Conservation (phyloP, 495 filamentous ascomycete species). For the Neurospora sp. region DNA sequence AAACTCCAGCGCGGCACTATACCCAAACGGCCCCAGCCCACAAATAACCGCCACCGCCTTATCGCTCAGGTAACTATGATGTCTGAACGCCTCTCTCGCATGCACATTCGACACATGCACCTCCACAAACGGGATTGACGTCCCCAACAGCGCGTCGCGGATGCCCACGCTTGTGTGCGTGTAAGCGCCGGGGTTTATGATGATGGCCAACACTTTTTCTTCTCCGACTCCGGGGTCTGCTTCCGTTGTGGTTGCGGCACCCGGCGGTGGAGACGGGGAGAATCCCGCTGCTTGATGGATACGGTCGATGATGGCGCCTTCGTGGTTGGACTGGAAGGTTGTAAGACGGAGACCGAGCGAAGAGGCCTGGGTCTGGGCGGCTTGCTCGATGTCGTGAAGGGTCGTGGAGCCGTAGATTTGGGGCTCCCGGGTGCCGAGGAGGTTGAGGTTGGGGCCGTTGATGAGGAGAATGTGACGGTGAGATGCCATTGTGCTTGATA, state of each 20-base stretch:
- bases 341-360: constrained; percentile 33
- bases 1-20: constrained; percentile 59
- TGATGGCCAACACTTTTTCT: constrained; percentile 42
- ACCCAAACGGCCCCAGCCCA: constrained; percentile 58
- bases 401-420: constrained; percentile 58
- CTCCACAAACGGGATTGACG: constrained; percentile 60
- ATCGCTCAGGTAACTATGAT: constrained; percentile 59
- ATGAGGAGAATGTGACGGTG: constrained; percentile 59
- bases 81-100: constrained; percentile 50
- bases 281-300: constrained; percentile 43
- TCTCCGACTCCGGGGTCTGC: constrained; percentile 6
- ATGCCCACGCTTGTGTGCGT: constrained; percentile 61
- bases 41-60: constrained; percentile 60
- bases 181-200: constrained; percentile 61
- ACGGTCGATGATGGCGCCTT: constrained; percentile 52
- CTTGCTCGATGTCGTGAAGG: constrained; percentile 45
- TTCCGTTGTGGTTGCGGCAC: neutral
- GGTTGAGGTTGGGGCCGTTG: constrained; percentile 75
- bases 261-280: constrained; percentile 1
- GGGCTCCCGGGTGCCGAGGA: constrained; percentile 63
- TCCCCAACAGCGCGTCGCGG: constrained; percentile 54
- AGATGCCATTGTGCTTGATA: constrained; percentile 14
- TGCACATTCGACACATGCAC: constrained; percentile 62
- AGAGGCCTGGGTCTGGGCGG: constrained; percentile 32
- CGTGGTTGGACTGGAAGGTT: constrained; percentile 56